These are phyloP conservation scores for Globisporangium viniferum DNA, from an alignment of 352 stramenopile species.

Conservation along the genomic window DNA sequence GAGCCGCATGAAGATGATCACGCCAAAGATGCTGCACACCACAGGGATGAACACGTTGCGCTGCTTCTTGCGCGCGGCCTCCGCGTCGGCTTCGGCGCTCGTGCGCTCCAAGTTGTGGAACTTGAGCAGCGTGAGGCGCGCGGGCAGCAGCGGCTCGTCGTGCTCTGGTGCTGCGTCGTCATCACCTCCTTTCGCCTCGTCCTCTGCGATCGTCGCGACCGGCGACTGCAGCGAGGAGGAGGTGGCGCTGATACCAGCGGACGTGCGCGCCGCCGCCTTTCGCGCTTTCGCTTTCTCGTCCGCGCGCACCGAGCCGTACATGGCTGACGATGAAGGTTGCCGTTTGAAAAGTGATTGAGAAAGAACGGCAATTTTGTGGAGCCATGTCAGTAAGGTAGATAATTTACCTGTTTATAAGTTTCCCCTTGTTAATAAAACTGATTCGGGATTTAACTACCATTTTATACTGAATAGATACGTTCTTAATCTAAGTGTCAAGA, in stretches of 20 bases:
- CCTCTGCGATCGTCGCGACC: not conserved
- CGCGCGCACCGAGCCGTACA: slow-evolving; percentile 9
- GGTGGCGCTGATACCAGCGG: not conserved
- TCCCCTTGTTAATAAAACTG: not conserved
- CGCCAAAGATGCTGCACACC: slow-evolving; percentile 51
- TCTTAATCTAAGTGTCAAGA: not conserved
- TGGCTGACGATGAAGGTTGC: not conserved
- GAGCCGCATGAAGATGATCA: slow-evolving; percentile 56
- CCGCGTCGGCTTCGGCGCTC: slow-evolving; percentile 8
- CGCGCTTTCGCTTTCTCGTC: slow-evolving; percentile 1
- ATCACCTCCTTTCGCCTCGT: not conserved
- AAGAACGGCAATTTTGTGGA: not conserved
- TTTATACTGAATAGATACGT: not conserved
- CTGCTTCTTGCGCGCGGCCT: slow-evolving; percentile 16
- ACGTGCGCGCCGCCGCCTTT: not conserved
- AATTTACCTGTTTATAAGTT: not conserved
- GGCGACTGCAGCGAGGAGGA: not conserved
- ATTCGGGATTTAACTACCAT: not conserved
- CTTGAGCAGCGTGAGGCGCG: not conserved
- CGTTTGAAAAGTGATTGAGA: not conserved
- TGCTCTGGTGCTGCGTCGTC: not conserved
- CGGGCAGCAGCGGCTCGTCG: not conserved
- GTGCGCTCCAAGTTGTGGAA: slow-evolving; percentile 4
- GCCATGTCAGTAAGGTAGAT: not conserved
- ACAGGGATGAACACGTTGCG: slow-evolving; percentile 42